Conservation (phyloP, 2,329 filamentous ascomycete species). For the Colletotrichum liriopes region DNA sequence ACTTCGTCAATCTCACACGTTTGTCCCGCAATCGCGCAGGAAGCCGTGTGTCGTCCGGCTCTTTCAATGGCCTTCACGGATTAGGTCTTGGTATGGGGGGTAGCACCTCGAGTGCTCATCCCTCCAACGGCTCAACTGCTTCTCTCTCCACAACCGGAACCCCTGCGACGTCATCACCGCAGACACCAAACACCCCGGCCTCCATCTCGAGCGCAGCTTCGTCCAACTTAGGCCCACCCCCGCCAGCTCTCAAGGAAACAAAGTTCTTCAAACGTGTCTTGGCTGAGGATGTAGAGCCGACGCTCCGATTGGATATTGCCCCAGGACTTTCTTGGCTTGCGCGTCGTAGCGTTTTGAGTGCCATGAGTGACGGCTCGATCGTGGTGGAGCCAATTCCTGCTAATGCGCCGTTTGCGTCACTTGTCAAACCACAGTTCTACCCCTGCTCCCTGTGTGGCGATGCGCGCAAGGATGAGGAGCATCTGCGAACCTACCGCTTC, state of each 20-base stretch:
- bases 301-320: slow-evolving; percentile 88
- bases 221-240: slow-evolving; percentile 49
- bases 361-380: slow-evolving; percentile 87
- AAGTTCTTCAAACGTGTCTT: slow-evolving; percentile 94
- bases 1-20: slow-evolving; percentile 85
- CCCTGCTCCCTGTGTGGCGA: slow-evolving; percentile 94
- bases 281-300: slow-evolving; percentile 94
- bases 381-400: slow-evolving; percentile 90
- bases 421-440: slow-evolving; percentile 70
- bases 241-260: slow-evolving; percentile 85
- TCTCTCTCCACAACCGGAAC: slow-evolving; percentile 68
- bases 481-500: slow-evolving; percentile 89
- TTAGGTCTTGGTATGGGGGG: slow-evolving; percentile 63
- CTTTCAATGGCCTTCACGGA: slow-evolving; percentile 69
- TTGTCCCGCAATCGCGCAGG: slow-evolving; percentile 73
- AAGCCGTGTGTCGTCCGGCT: slow-evolving; percentile 78
- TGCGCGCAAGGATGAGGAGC: slow-evolving; percentile 76
- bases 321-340: slow-evolving; percentile 95
- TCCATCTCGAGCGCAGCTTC: slow-evolving; percentile 66
- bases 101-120: slow-evolving; percentile 62
- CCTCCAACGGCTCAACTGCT: slow-evolving; percentile 73
- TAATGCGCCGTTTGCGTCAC: slow-evolving; percentile 64
- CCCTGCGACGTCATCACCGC: slow-evolving; percentile 68
- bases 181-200: slow-evolving; percentile 72
- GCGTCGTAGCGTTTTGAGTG: slow-evolving; percentile 85